These are phyloP conservation scores for Macrotyloma uniflorum DNA, from an alignment of 306 rosid species.

Conservation along the genomic window DNA sequence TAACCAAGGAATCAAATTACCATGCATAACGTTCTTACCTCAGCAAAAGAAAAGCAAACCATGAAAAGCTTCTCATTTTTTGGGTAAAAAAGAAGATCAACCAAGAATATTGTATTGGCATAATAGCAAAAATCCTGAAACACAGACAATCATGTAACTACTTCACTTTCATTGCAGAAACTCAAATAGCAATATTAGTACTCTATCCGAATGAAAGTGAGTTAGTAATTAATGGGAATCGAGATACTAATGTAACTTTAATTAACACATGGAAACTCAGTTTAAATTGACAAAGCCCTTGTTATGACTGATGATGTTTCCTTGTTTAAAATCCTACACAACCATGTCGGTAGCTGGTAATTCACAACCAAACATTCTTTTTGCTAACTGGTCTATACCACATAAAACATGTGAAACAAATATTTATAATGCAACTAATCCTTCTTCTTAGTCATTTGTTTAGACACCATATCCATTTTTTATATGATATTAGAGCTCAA, in stretches of 20 bases:
- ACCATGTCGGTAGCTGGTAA: neutral
- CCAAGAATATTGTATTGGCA: conserved; percentile 89
- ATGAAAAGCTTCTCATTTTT: conserved; percentile 87
- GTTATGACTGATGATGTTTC: neutral
- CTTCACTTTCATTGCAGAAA: conserved; percentile 22
- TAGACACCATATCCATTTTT: too few relatives aligned
- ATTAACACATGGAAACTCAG: neutral
- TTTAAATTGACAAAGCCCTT: conserved; percentile 7
- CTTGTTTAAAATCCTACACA: neutral
- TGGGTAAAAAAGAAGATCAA: conserved; percentile 76
- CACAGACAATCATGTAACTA: conserved; percentile 38
- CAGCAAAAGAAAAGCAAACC: conserved; percentile 96
- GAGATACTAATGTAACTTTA: neutral
- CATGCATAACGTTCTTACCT: conserved; percentile 57
- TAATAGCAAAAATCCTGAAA: conserved; percentile 93
- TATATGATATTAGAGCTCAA: too few relatives aligned
- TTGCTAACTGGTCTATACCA: neutral
- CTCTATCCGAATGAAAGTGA: neutral
- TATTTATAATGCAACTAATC: conserved; percentile 3
- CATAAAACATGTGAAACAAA: neutral
- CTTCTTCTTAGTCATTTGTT: neutral
- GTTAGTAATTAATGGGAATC: conserved; percentile 19
- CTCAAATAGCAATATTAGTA: neutral
- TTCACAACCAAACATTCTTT: neutral
- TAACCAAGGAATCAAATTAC: conserved; percentile 22